Conservation (phyloP, 2,329 filamentous ascomycete genomes). For the Ophiostoma tasmaniense region DNA sequence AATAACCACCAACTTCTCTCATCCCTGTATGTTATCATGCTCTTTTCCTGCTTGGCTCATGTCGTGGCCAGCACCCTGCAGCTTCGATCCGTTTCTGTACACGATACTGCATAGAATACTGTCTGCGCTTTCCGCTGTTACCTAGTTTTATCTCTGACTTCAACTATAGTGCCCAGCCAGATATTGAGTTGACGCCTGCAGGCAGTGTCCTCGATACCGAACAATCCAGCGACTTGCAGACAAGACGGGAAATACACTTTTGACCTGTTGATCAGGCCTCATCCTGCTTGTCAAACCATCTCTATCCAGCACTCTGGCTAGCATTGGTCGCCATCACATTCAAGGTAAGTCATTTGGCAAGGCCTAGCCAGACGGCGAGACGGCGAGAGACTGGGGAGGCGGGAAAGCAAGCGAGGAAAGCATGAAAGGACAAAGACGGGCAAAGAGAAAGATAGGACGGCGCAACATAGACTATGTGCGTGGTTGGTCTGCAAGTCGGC, state of each 20-base stretch:
- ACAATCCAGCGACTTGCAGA: slow-evolving; percentile 10
- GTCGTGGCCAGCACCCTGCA: background rate
- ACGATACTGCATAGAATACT: background rate
- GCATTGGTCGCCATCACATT: background rate
- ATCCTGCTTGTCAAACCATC: background rate
- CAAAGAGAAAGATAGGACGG: too few species aligned
- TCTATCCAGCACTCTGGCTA: background rate
- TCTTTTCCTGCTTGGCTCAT: background rate
- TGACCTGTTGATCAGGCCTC: background rate
- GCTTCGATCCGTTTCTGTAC: background rate
- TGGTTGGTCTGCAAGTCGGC: background rate
- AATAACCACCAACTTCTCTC: background rate
- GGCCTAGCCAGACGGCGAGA: background rate
- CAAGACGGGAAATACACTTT: slow-evolving; percentile 10
- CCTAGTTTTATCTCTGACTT: background rate
- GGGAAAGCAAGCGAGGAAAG: too few species aligned
- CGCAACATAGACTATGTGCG: background rate
- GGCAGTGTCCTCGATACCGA: slow-evolving; percentile 6
- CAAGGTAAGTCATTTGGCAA: background rate
- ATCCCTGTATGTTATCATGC: background rate
- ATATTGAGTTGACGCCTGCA: slow-evolving; percentile 9
- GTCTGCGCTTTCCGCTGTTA: background rate
- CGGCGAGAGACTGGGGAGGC: background rate
- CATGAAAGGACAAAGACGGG: too few species aligned
- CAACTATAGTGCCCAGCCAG: background rate